phyloP scores from a whole-genome alignment of 768 basidiomycete genomes.

The Nidularia pulvinata region DNA sequence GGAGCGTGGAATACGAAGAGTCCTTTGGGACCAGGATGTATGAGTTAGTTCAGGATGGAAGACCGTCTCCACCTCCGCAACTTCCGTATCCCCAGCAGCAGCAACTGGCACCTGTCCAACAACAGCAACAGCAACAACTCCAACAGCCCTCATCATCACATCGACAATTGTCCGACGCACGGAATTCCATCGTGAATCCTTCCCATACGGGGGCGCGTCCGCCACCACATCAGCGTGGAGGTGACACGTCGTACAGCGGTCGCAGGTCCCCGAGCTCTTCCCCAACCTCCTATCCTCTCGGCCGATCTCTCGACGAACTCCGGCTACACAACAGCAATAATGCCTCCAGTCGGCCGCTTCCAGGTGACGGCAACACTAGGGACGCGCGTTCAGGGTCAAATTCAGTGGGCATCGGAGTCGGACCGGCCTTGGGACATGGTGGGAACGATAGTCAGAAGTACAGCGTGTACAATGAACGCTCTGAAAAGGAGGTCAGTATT shows the following conservation, averaged over 20 bases:
- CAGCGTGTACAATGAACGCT: conserved; percentile 7
- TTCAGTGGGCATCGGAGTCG: conserved; percentile 10
- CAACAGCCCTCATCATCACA: conserved; percentile 14
- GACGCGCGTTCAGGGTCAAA: conserved; percentile 12
- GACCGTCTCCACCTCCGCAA: conserved; percentile 30
- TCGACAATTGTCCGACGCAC: conserved; percentile 30
- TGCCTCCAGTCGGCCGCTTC: conserved; percentile 8
- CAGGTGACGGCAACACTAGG: conserved; percentile 8
- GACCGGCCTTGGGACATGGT: conserved; percentile 13
- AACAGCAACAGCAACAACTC: conserved; percentile 7
- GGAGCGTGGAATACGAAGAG: conserved; percentile 66
- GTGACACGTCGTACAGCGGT: conserved; percentile 13
- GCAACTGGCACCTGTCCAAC: conserved; percentile 3
- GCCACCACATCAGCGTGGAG: conserved; percentile 24
- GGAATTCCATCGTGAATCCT: conserved; percentile 15
- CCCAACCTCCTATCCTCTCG: conserved; percentile 24
- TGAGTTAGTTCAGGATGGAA: conserved; percentile 42
- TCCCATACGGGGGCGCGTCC: conserved; percentile 19
- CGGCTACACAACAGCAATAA: conserved; percentile 20
- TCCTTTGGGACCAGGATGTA: conserved; percentile 62
- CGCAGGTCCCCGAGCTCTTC: conserved; percentile 22
- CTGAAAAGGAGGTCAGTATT: conserved; percentile 13
- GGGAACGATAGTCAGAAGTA: conserved; percentile 12
- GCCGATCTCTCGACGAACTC: conserved; percentile 32
- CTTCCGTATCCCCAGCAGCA: conserved; percentile 19